Percentiles rank a stretch among this genome's conserved stretches.
Conservation (phyloP, 179 eudicot species). For the Drosera spatulata region DNA sequence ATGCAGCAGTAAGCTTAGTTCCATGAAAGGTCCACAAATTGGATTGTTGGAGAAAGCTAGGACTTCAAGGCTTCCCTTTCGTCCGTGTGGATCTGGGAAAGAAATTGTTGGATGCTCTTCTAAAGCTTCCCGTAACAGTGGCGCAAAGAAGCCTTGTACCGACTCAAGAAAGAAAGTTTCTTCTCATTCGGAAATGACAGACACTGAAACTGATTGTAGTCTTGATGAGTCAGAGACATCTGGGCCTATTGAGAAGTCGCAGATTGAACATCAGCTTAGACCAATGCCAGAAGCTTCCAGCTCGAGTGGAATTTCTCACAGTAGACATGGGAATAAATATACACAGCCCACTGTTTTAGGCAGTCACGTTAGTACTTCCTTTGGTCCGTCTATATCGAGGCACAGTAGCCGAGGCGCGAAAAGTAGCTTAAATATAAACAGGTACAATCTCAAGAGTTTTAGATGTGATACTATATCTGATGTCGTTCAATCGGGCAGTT, state of each 20-base stretch:
- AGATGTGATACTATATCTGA: constrained; percentile 55
- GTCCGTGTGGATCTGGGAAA: constrained; percentile 34
- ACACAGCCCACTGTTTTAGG: constrained; percentile 26
- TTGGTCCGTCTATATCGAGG: constrained; percentile 22
- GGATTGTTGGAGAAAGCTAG: constrained; percentile 38
- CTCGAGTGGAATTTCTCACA: constrained; percentile 26
- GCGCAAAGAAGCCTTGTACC: constrained; percentile 18
- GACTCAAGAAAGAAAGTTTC: constrained; percentile 26
- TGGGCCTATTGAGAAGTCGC: constrained; percentile 18
- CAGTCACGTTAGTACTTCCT: constrained; percentile 31
- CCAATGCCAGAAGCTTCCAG: constrained; percentile 24
- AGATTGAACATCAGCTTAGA: constrained; percentile 15
- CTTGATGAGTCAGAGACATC: constrained; percentile 27
- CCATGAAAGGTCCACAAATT: constrained; percentile 23
- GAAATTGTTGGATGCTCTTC: constrained; percentile 43
- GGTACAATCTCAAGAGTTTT: constrained; percentile 36
- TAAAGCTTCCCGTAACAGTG: constrained; percentile 14
- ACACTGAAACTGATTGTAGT: constrained; percentile 30
- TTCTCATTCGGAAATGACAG: constrained; percentile 14
- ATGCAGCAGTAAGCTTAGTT: constrained; percentile 59
- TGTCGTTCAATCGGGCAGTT: constrained; percentile 35
- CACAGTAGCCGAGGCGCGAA: constrained; percentile 20
- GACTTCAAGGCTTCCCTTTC: constrained; percentile 26
- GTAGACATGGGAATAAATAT: constrained; percentile 23
- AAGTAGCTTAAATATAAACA: constrained; percentile 24